These are phyloP conservation scores for Mortierella sp. DNA, from an alignment of 371 early-diverging fungal genomes.

Conservation along the genomic window DNA sequence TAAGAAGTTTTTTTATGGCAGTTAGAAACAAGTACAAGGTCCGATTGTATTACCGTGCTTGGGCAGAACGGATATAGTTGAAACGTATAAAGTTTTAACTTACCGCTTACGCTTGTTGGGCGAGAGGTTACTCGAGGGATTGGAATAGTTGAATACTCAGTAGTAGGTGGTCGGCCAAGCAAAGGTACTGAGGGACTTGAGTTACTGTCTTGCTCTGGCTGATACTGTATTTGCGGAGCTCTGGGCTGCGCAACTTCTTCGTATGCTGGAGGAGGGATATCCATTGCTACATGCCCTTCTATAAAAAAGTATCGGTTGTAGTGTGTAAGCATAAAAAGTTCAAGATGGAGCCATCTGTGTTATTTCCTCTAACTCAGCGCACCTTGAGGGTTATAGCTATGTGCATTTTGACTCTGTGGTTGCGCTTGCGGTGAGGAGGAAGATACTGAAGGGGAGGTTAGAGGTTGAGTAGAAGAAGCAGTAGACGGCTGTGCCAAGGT, in stretches of 20 bases:
- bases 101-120: constrained; percentile 1
- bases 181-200: constrained; percentile 13
- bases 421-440: background rate
- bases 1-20: no score
- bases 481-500: background rate
- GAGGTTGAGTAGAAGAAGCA: background rate
- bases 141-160: constrained; percentile 18
- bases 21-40: no score
- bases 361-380: background rate
- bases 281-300: background rate
- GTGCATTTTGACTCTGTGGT: background rate
- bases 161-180: background rate
- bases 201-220: background rate
- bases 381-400: constrained; percentile 2
- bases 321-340: no score
- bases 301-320: no score
- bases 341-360: background rate
- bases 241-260: constrained; percentile 21
- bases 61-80: no score
- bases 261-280: constrained; percentile 27
- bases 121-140: constrained; percentile 5
- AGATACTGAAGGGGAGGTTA: background rate
- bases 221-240: constrained; percentile 8
- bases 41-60: no score
- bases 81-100: no score